These are phyloP conservation scores for Phytophthora kernoviae DNA, from an alignment of 352 stramenopile species.

Conservation along the genomic window DNA sequence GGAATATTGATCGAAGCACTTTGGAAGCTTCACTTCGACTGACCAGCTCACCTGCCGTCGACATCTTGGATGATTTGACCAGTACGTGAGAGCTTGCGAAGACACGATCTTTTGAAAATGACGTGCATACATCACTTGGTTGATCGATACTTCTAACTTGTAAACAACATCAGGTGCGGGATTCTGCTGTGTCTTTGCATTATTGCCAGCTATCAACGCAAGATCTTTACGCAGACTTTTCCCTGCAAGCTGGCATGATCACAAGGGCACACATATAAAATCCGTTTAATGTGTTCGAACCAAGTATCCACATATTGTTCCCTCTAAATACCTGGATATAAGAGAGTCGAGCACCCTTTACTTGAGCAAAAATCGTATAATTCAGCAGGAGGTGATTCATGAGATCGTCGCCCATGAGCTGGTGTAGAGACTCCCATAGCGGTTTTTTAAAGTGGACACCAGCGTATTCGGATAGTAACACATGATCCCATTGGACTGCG, in stretches of 20 bases:
- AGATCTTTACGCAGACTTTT: constrained; percentile 52
- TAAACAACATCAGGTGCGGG: background rate
- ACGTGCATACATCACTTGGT: constrained; percentile 66
- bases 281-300: background rate
- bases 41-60: constrained; percentile 31
- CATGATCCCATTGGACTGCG: constrained; percentile 65
- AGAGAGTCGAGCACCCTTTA: constrained; percentile 31
- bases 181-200: background rate
- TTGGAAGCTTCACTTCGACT: constrained; percentile 43
- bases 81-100: constrained; percentile 47
- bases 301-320: background rate
- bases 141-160: constrained; percentile 51
- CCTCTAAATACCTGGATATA: constrained; percentile 60
- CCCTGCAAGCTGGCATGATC: constrained; percentile 39
- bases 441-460: constrained; percentile 62
- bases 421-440: constrained; percentile 55
- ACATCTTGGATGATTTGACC: constrained; percentile 34
- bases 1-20: constrained; percentile 59
- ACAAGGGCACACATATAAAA: constrained; percentile 4
- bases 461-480: constrained; percentile 81
- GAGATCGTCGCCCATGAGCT: constrained; percentile 66
- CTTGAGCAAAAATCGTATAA: constrained; percentile 58
- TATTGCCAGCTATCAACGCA: background rate
- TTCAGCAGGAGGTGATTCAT: constrained; percentile 70
- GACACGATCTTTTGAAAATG: constrained; percentile 37